Evolutionary conservation across 345 rosid species (phyloP), one percentile per base, ranked within the genome.

Genomic region (Reutealis trisperma): DNA sequence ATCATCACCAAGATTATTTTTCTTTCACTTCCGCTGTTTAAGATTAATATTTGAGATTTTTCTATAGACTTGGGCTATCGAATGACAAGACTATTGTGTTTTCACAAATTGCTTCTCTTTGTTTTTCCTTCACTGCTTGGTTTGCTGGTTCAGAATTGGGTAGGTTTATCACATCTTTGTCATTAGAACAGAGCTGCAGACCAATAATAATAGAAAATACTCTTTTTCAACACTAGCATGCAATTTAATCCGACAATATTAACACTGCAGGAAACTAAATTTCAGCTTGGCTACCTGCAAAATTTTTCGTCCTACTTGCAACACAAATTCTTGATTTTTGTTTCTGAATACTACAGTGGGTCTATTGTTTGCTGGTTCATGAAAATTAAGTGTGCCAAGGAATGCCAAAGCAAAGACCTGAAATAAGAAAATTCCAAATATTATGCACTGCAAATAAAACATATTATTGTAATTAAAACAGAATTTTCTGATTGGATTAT

Each of bases 351-450:
- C 72, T 58, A 44, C 24, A 27, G 54, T 73, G 62, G 75, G 66
- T 72, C 87, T 71, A 9, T 67, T 77, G 68, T 78, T 79, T 61
- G 63, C 66, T 44, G 80, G 69, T 42, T 70, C 77, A 19, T 78
- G 75, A 72, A 90, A 82, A 83, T 83, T 89, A 60, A 85, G 68
- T 54, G 85, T 83, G 69, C 92, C 89, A 78, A 93, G 77, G 83
- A 91, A 84, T 72, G 84, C 51, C 78, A 93, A 75, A 16, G 64
- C 59, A 8, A 91, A 85, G 27, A 86, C 92, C 98, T 93, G 85
- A 54, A 85, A 58, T 21, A 76, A 70, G 7, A 5, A 44, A 72
- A 12, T 37, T 30, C 13, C 63, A 24, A 66, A 55, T n/a, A 64
- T 70, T 57, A 79, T 49, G 32, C 57, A 47, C 42, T 52, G 21